Evolutionary conservation across 371 early-diverging fungal genomes (phyloP).

Genomic region (Dichotomocladium elegans): DNA sequence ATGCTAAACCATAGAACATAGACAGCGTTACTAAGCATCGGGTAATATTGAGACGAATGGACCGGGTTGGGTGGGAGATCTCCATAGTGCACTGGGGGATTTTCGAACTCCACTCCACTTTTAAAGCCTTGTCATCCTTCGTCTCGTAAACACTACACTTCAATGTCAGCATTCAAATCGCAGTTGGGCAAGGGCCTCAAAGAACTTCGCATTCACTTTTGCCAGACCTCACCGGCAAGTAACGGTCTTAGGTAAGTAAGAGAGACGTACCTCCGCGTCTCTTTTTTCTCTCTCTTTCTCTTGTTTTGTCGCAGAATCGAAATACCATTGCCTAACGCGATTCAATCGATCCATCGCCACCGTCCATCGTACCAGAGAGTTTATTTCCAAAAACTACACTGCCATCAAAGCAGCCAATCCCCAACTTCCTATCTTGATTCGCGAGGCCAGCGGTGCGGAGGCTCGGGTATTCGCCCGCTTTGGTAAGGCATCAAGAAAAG

Average conservation of each 20-base stretch:
- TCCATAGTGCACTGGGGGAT: no score
- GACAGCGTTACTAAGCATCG: no score
- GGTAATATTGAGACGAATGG: no score
- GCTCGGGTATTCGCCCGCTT: constrained; percentile 89
- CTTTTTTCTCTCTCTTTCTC: no score
- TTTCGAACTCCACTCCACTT: no score
- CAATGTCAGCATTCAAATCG: constrained; percentile 44
- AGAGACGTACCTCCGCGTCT: background rate
- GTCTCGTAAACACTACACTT: background rate
- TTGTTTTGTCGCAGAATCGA: no score
- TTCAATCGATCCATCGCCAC: background rate
- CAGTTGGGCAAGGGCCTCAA: constrained; percentile 65
- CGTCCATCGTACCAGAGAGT: constrained; percentile 57
- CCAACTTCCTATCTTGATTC: constrained; percentile 82
- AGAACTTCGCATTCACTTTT: constrained; percentile 90
- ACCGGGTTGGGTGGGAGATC: no score
- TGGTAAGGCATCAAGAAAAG: constrained; percentile 47
- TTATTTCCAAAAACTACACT: constrained; percentile 75
- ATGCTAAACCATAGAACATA: no score
- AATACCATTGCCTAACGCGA: background rate
- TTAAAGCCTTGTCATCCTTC: background rate
- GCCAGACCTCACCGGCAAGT: constrained; percentile 82
- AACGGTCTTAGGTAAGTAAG: constrained; percentile 74
- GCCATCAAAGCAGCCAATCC: constrained; percentile 85
- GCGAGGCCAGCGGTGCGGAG: constrained; percentile 85